These are phyloP conservation scores for Entomortierella parvispora DNA, from an alignment of 192 early-diverging fungal species.

Conservation along the genomic window DNA sequence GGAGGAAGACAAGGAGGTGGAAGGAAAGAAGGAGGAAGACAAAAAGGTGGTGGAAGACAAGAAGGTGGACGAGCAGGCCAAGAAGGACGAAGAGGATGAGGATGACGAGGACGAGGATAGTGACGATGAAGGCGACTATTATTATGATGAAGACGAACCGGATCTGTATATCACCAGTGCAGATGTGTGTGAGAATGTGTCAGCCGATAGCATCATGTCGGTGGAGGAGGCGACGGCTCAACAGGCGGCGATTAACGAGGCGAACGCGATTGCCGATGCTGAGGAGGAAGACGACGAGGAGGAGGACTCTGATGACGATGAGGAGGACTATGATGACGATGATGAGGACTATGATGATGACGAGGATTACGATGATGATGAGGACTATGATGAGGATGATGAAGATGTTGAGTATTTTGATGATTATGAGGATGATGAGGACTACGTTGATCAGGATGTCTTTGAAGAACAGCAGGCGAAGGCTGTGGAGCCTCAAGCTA, in stretches of 20 bases:
- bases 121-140: neutral
- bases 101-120: conserved; percentile 10
- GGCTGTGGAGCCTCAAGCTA: too few relatives aligned
- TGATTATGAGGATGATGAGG: neutral
- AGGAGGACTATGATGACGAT: neutral
- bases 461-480: too few relatives aligned
- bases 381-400: conserved; percentile 1
- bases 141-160: conserved; percentile 4
- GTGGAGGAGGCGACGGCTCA: conserved; percentile 7
- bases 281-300: neutral
- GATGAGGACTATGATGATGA: neutral
- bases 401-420: neutral
- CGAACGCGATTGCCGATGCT: conserved; percentile 3
- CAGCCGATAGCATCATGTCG: neutral
- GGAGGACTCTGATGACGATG: neutral
- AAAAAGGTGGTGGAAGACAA: conserved; percentile 3
- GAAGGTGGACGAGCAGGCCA: neutral
- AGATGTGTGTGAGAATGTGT: neutral
- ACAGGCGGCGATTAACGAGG: conserved; percentile 2
- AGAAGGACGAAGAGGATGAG: neutral
- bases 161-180: conserved; percentile 1
- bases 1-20: neutral
- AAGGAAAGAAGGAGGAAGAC: neutral
- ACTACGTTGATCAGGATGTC: conserved; percentile 1
- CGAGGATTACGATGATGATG: neutral